Base-by-base conservation (phyloP, 495 filamentous ascomycete genomes). In the Xylaria grammica region DNA sequence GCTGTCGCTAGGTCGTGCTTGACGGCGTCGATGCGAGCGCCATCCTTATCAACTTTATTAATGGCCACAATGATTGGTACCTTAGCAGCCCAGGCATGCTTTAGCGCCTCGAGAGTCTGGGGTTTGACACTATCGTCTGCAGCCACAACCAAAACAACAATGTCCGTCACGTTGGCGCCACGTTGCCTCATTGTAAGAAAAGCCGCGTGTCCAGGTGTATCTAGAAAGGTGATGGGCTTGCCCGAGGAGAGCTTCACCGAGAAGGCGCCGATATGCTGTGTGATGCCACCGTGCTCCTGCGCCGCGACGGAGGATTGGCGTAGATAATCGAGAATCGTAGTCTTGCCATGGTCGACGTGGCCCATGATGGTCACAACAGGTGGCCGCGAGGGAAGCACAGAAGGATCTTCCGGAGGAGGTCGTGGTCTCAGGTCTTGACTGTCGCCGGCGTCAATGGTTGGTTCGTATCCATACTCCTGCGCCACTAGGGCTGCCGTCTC, bases 321-420 rank as follows among this genome's bases (percentile, higher is more conserved):
- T 32, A 99, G 82, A 80, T 88, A 98, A 67, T 99, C 96, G 9
- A 99, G 81, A 32, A 99, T 86, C 0, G 96, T 98, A 0, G 96
- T 99, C 80, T 99, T 99, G 30, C 96, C 96, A 74, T 99, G 96
- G 73, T 99, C 96, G 68, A 99, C 96, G 67, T 99, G 96, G 7
- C 96, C 96, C 96, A 99, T 99, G 73, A 99, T 98, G 15, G 96
- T 99, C 44, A 99, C 95, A 15, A 99, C 91, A 5, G 96, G 96
- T 8, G 96, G 94, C 44, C 96, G 85, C 7, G 80, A 69, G 1
- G 93, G 93, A 45, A 96, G 74, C 6, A 75, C 63, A 1, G 90
- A 89, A 29, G 83, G 85, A 69, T 97, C 93, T 68, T 91, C 87
- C 6, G 87, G 82, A 15, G 85, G 81, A 0, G 91, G 90, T 7